Evolutionary conservation across 495 filamentous ascomycete genomes (phyloP), one percentile per base, ranked within the genome.

Genomic region (Ramalina peruviana): DNA sequence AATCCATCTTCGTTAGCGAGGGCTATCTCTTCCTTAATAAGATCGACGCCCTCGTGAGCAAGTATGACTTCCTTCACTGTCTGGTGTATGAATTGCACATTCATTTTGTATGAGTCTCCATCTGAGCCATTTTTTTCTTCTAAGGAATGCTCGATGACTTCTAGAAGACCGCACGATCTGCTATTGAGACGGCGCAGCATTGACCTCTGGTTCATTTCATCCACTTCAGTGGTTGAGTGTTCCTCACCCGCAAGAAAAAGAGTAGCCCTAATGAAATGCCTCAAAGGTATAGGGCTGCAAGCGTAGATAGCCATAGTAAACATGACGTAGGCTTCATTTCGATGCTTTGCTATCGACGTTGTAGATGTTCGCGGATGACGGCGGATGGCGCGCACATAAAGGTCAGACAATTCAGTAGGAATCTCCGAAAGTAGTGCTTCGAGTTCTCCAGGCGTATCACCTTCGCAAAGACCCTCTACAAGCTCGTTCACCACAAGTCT

Each of bases 11-110:
- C 19, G 20, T 45, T 23, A 15, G 13, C 9, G 3, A 4, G 7
- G 9, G 17, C 13, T 15, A 48, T 2, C 4, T 23, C 25, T 33
- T 53, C 36, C 23, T 27, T 37, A 7, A 53, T 15, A 23, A 40
- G 11, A 21, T 38, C 6, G 4, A 2, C 5, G 21, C 38, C 50
- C 17, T 20, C 4, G 23, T 6, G 1, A 36, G 10, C 17, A 4
- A n/a, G 11, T 10, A 55, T 48, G 30, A 49, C 58, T 36, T 60
- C 58, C 36, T 58, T 60, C 9, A 53, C 56, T 38, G 58, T 60
- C 25, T 55, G 52, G 44, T 60, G 58, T 11, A 58, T 54, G 38
- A 58, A 60, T 37, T 60, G 52, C 9, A 60, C 58, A n/a, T n/a
- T n/a, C n/a, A n/a, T n/a, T n/a, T n/a, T n/a, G n/a, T n/a, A n/a